Percentiles rank a stretch among this genome's conserved stretches.
phyloP scores from a whole-genome alignment of 2,329 filamentous ascomycete species.

The Beauveria varroae region DNA sequence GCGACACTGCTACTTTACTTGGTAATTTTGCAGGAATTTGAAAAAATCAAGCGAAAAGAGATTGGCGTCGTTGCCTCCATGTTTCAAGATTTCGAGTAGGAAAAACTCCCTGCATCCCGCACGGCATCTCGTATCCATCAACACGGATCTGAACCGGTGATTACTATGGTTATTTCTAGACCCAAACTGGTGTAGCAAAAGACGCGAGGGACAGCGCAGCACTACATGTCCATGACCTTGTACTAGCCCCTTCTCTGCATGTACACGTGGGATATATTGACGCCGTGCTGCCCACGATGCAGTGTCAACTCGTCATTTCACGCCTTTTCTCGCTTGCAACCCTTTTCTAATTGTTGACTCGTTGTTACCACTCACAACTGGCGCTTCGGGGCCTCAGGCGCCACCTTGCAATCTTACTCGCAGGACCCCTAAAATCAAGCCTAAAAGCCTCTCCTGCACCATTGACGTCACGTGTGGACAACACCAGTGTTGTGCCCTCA shows the following conservation, averaged over 20 bases:
- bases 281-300: neutral
- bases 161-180: neutral
- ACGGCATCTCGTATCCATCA: no score
- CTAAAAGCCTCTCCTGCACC: neutral
- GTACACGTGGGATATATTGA: neutral
- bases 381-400: neutral
- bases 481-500: neutral
- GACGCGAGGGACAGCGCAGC: neutral
- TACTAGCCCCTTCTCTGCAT: neutral
- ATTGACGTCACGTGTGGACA: neutral
- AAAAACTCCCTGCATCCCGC: no score
- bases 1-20: no score
- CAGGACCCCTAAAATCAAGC: neutral
- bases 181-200: neutral
- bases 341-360: no score
- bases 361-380: neutral
- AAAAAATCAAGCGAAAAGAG: no score
- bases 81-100: no score
- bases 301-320: neutral
- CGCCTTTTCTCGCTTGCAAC: neutral
- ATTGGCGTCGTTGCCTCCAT: no score
- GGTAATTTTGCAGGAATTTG: no score
- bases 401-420: neutral
- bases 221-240: neutral
- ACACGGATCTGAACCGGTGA: conserved; percentile 1